Base-by-base conservation (phyloP, 2,329 filamentous ascomycete species). In the Aspergillus carbonarius region DNA sequence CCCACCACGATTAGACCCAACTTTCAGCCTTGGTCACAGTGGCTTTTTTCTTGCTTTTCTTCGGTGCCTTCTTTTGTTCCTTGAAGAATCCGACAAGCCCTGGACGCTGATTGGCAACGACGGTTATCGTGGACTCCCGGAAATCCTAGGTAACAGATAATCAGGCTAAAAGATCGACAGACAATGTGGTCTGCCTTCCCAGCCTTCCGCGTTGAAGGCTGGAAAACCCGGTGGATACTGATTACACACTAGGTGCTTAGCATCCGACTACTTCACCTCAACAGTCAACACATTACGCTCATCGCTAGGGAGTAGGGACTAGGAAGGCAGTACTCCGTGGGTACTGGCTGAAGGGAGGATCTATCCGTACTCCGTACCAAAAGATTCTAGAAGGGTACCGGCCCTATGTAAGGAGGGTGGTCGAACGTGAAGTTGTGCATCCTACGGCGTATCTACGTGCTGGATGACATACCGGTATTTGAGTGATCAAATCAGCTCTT, bases 1-100 rank as follows among this genome's bases (percentile, higher is more conserved):
- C 50, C 39, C 51, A 54, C 39, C 25, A 54, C 25, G 34, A 54
- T 37, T 23, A 39, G 51, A 54, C 51, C 51, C 51, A 54, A 54
- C 51, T 54, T 54, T 39, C 25, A 54, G 51, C 51, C 51, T 54
- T 54, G 51, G 40, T 54, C 18, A 37, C 12, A 32, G 39, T 54
- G 37, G 37, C 25, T 54, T 20, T 27, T 42, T 54, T 44, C 51
- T 54, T 54, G 51, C 51, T 42, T 42, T 53, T 34, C 37, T 44
- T 54, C 37, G 51, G 37, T 40, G 51, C 40, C 51, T 54, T 30
- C 50, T 25, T 18, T 42, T 27, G 15, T 53, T 32, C 37, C 39
- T 18, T 54, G 17, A 20, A 42, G 51, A 42, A 54, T 44, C 51
- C 51, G 40, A 42, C 18, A 18, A 30, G 15, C 27, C 25, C 40